Conservation (phyloP, 2,329 filamentous ascomycete genomes). For the Sclerotinia subarctica region DNA sequence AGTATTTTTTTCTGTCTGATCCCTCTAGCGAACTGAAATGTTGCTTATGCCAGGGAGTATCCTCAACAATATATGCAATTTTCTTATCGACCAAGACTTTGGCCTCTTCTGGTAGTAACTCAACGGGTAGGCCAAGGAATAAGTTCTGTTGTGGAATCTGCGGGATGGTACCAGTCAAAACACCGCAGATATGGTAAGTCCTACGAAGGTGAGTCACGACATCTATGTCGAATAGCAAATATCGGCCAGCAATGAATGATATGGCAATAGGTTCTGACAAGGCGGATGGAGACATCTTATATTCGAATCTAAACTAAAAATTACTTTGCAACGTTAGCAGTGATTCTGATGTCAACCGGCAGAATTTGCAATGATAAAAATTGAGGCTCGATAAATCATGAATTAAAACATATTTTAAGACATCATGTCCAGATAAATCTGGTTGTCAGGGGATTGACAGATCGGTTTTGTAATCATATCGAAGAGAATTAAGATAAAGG, state of each 20-base stretch:
- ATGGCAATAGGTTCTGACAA: conserved; percentile 66
- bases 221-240: conserved; percentile 85
- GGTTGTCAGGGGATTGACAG: conserved; percentile 80
- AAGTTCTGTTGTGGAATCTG: conserved; percentile 94
- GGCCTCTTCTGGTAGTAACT: conserved; percentile 89
- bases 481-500: conserved; percentile 22
- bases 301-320: not conserved
- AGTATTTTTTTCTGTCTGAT: conserved; percentile 59
- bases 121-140: conserved; percentile 82
- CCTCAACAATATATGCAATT: conserved; percentile 77
- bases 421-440: conserved; percentile 42
- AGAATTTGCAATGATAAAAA: conserved; percentile 1
- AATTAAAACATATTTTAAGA: conserved; percentile 51
- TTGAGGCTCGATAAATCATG: conserved; percentile 44
- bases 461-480: conserved; percentile 67
- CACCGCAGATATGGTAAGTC: conserved; percentile 78
- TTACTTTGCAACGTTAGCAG: conserved; percentile 8
- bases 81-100: conserved; percentile 73
- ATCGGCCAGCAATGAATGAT: conserved; percentile 74
- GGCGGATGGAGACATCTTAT: conserved; percentile 20
- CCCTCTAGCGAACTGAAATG: conserved; percentile 58
- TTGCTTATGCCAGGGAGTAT: conserved; percentile 65
- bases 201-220: conserved; percentile 75
- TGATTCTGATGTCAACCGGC: not conserved
- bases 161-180: conserved; percentile 81